A percentile compares a stretch with the other conserved stretches of the same genome.
Conservation (phyloP, 1,139 yeast genomes). For the Taiozyma onychis region DNA sequence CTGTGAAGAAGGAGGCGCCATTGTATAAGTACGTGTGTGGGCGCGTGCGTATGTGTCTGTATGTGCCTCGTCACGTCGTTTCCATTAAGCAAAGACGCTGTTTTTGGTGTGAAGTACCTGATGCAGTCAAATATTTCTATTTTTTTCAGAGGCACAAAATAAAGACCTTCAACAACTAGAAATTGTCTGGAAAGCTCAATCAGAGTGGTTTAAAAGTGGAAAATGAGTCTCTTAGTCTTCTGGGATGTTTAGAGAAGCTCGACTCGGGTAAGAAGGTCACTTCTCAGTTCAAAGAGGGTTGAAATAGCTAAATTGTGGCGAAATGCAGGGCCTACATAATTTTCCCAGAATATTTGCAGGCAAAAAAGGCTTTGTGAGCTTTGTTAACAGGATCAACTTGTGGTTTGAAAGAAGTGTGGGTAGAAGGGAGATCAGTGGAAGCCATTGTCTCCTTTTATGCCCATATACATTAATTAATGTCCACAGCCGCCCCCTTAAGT, state of each 20-base stretch:
- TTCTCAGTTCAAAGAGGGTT: background rate
- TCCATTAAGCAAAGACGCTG: background rate
- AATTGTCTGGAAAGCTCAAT: background rate
- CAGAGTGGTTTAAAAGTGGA: background rate
- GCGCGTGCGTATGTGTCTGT: background rate
- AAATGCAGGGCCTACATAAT: background rate
- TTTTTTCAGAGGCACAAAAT: background rate
- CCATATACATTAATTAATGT: too few relatives aligned
- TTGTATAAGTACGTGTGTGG: background rate
- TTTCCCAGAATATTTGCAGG: background rate
- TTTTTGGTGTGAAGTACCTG: background rate
- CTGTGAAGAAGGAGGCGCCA: background rate
- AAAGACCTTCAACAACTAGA: background rate
- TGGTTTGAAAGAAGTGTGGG: background rate
- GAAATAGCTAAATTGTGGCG: background rate
- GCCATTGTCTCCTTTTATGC: too few relatives aligned
- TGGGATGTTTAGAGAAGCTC: background rate
- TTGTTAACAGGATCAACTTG: too few relatives aligned
- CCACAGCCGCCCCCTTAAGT: too few relatives aligned
- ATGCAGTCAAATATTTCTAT: background rate
- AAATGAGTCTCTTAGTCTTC: too few relatives aligned
- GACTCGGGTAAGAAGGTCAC: background rate
- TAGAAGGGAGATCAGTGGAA: too few relatives aligned
- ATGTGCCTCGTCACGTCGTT: background rate
- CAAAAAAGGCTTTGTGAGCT: background rate